Evolutionary conservation across 2,329 filamentous ascomycete species (phyloP), one percentile per base, ranked within the genome.

Genomic region (Alternaria burnsii): DNA sequence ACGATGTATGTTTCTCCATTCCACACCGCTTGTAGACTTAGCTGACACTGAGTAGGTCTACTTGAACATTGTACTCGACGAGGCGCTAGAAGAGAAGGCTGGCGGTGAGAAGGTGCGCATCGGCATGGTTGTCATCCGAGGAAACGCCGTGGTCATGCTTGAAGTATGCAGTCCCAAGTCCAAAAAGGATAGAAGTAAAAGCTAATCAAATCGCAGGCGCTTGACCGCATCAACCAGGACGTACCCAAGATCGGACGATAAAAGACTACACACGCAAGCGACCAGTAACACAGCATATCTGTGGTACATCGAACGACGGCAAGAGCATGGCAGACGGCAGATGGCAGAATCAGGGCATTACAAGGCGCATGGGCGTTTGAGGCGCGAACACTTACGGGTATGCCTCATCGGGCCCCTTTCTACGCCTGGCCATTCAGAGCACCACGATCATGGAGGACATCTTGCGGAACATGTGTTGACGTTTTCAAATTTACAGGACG

Each of bases 61-160:
- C 83, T 85, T 99, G 76, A 99, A 99, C 82, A 93, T 99, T 76
- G 95, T 99, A 43, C 87, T 99, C 24, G 96, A 99, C 79, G 95
- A 99, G 72, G 94, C 95, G 20, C 89, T 97, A 47, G 95, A 99
- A 80, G 94, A 97, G 84, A 97, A 96, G 81, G 86, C 91, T 20
- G 92, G 92, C 63, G 93, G 93, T 61, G 93, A 97, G 83, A 97
- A 97, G 82, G 89, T 91, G 68, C 87, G 89, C 72, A 86, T 98
- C 61, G 95, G 95, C 77, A 97, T 97, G 91, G 92, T 97, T 63
- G 94, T 97, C 67, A 97, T 99, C 74, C 92, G 96, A 71, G 95
- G 95, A 67, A 99, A 99, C 82, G 97, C 94, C 2, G 94, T 99
- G 26, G 94, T 99, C 57, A 97, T 99, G 94, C 87, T 99, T 57